Base-by-base conservation (phyloP, 2,329 filamentous ascomycete genomes). In the Furcasterigmium sp. region DNA sequence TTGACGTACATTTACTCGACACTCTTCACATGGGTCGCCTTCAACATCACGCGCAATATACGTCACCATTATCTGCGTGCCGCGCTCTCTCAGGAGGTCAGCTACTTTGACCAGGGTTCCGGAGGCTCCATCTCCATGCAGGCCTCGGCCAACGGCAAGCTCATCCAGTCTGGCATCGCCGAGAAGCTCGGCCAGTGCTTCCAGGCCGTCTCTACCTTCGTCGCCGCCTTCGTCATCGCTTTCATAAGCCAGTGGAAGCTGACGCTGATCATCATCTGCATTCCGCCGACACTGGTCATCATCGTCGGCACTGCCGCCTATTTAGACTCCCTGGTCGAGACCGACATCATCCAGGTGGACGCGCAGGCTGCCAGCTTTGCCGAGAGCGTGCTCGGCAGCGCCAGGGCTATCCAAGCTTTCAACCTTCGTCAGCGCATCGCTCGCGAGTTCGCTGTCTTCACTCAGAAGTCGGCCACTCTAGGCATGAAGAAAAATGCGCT, bases 61-160 rank as follows among this genome's bases (percentile, higher is more conserved):
- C 62, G 76, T 8, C 63, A 67, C 28, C 63, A 64, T 21, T 80
- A 76, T 48, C 59, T 80, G 6, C 64, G 69, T 21, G 60, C 67
- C 28, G 65, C 73, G 2, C 60, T 80, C n/a, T 59, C 70, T 8
- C 71, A 76, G 46, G 70, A 75, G 41, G 63, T 76, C 25, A 62
- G 65, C 41, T 72, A 67, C 52, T 76, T 73, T 46, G 73, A 77
- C 50, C 57, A 56, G 25, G 59, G 57, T 15, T 19, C 25, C 13
- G 20, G n/a, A 8, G 41, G 41, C 9, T 45, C 43, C 34, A 42
- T 45, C 25, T 37, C 43, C 23, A 41, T 41, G 26, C 43, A 45
- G 19, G 37, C 43, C 25, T 41, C 38, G 9, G 41, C 39, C 26
- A 45, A 45, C 26, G 43, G 43, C 18, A 20, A 29, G 23, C 32